Base-by-base conservation (phyloP, 2,329 filamentous ascomycete genomes). In the Incumbomyces lentus region DNA sequence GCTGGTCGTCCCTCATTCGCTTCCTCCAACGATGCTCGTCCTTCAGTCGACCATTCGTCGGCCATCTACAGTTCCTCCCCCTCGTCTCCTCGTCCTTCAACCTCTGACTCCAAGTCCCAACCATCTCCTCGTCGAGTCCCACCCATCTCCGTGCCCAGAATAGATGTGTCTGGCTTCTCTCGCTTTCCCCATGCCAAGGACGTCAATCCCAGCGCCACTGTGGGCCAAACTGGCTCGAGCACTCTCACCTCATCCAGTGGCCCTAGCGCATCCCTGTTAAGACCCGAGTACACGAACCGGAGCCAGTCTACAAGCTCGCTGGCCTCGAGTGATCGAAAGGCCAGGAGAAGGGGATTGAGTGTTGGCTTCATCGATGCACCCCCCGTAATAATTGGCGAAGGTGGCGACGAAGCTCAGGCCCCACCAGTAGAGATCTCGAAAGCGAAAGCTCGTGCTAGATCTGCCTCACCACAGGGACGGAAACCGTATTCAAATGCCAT, bases 351-450 rank as follows among this genome's bases (percentile, higher is more conserved):
- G 63, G 83, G 83, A 8, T 69, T 92, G 51, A 70, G 70, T 3
- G 89, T 95, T 31, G 78, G 73, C 47, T 95, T 95, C 58, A 76
- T 75, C 44, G 79, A 85, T 55, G 75, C 74, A 8, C 72, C 75
- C 46, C 88, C 89, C 6, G 83, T 87, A 39, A 66, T 95, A 51
- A 95, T 96, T 59, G 90, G 90, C 39, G 82, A 90, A 64, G 90
- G 90, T 48, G 90, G 90, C 30, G 90, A 95, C 59, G 88, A 95
- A 63, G 82, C 84, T 46, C 80, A 85, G 45, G 68, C 75, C 7
- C 84, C 85, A 1, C 76, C 81, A 1, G 70, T 79, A 16, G 84
- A 92, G 60, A 82, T 95, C 46, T 81, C 79, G 32, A 53, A 50
- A 39, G 53, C 52, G 11, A 52, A 48, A 36, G 52, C 49, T 26